Evolutionary conservation across 495 filamentous ascomycete genomes (phyloP).

Genomic region (Diplogelasinospora grovesii): DNA sequence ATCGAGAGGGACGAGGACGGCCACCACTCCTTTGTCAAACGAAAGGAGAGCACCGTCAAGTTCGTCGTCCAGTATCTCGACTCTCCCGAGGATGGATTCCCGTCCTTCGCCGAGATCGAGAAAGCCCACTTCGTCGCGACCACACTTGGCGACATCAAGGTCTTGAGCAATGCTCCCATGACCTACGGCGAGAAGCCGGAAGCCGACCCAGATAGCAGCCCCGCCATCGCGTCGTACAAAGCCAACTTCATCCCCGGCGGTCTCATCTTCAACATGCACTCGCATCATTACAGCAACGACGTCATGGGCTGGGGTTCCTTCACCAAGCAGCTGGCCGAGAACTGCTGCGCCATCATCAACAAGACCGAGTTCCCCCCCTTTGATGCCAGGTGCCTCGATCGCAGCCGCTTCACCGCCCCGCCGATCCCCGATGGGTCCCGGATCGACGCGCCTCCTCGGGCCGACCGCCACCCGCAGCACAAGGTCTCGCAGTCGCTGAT

Average conservation of each 20-base stretch:
- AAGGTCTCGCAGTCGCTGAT: slow-evolving; percentile 20
- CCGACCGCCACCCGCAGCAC: slow-evolving; percentile 24
- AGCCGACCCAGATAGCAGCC: slow-evolving; percentile 26
- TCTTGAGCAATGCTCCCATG: slow-evolving; percentile 31
- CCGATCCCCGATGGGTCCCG: background rate
- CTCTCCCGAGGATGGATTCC: slow-evolving; percentile 21
- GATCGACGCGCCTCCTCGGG: slow-evolving; percentile 1
- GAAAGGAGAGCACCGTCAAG: slow-evolving; percentile 31
- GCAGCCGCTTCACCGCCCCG: background rate
- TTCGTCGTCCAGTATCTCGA: slow-evolving; percentile 39
- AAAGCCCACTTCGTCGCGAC: slow-evolving; percentile 22
- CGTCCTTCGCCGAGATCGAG: slow-evolving; percentile 27
- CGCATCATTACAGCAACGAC: slow-evolving; percentile 40
- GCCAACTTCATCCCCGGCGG: slow-evolving; percentile 38
- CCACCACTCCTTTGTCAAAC: slow-evolving; percentile 37
- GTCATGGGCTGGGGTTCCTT: slow-evolving; percentile 37
- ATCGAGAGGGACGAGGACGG: slow-evolving; percentile 31
- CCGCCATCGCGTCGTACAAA: slow-evolving; percentile 33
- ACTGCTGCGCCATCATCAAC: slow-evolving; percentile 31
- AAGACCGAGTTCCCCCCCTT: slow-evolving; percentile 24
- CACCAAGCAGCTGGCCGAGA: slow-evolving; percentile 36
- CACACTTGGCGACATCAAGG: slow-evolving; percentile 22
- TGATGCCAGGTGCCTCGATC: slow-evolving; percentile 20
- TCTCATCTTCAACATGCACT: slow-evolving; percentile 36
- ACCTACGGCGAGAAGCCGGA: slow-evolving; percentile 37